Conservation (phyloP, 202 grass and related monocot genomes). For the Digitaria exilis region DNA sequence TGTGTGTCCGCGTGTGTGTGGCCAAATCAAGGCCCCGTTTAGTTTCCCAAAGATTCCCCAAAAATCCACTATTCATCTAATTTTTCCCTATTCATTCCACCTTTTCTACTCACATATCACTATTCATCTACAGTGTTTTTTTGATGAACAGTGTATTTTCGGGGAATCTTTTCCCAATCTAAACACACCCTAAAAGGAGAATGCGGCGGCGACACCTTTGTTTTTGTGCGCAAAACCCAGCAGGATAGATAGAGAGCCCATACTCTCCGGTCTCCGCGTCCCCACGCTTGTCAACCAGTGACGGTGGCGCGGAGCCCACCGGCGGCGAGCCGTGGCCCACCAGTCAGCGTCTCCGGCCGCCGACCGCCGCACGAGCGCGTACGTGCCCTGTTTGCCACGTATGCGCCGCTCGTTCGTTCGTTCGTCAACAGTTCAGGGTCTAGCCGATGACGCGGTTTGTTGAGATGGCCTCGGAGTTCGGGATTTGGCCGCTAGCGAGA, state of each 20-base stretch:
- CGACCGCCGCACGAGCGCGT: background rate
- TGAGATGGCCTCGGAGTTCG: background rate
- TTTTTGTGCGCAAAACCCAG: background rate
- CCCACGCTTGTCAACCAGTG: slow-evolving; percentile 4
- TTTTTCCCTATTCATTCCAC: too few relatives aligned
- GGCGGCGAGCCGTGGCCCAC: background rate
- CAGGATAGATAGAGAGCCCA: background rate
- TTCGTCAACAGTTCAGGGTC: slow-evolving; percentile 7
- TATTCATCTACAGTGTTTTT: too few relatives aligned
- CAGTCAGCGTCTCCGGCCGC: slow-evolving; percentile 19
- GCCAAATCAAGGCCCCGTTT: too few relatives aligned
- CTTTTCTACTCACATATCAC: too few relatives aligned
- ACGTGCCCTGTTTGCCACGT: background rate
- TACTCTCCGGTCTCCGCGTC: slow-evolving; percentile 9
- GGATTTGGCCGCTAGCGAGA: background rate
- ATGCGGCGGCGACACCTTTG: background rate
- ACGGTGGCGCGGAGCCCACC: background rate
- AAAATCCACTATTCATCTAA: too few relatives aligned
- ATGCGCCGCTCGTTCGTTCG: too few relatives aligned
- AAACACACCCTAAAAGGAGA: too few relatives aligned
- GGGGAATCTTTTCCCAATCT: too few relatives aligned
- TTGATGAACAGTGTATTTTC: too few relatives aligned
- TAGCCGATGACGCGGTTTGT: background rate
- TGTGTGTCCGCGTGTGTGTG: background rate
- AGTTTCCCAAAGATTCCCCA: too few relatives aligned